Conservation (phyloP, 208 protist species). For the Leishmania lainsoni region DNA sequence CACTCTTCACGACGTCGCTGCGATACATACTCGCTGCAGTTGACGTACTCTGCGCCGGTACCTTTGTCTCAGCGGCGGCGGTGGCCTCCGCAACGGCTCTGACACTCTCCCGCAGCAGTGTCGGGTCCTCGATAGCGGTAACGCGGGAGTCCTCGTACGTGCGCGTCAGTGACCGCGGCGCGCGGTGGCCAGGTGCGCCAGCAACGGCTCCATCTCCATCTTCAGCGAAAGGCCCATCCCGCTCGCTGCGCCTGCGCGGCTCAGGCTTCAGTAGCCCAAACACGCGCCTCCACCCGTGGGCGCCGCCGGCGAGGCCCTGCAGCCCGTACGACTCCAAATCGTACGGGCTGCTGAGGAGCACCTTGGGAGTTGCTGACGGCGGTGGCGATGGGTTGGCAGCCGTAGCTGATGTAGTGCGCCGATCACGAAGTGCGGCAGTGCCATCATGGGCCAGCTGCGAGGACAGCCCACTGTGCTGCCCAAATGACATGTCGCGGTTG, state of each 20-base stretch:
- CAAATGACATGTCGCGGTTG: background rate
- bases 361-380: conserved; percentile 5
- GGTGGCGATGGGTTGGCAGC: background rate
- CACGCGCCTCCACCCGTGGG: conserved; percentile 49
- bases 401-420: background rate
- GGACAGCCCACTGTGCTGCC: background rate
- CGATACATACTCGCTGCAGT: background rate
- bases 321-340: conserved; percentile 30
- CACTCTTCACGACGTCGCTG: conserved; percentile 14
- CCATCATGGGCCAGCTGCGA: background rate
- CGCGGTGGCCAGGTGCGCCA: background rate
- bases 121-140: conserved; percentile 10
- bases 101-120: background rate
- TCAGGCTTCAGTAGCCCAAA: conserved; percentile 36
- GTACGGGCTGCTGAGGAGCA: conserved; percentile 20
- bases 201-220: background rate
- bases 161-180: conserved; percentile 20
- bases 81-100: background rate
- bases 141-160: conserved; percentile 17
- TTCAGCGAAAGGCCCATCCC: background rate
- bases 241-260: background rate
- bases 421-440: background rate
- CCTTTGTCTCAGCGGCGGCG: background rate
- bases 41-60: background rate
- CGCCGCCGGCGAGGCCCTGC: conserved; percentile 34